Evolutionary conservation across 1,284 basidiomycete species (phyloP).

Genomic region (Moniliella sp.): DNA sequence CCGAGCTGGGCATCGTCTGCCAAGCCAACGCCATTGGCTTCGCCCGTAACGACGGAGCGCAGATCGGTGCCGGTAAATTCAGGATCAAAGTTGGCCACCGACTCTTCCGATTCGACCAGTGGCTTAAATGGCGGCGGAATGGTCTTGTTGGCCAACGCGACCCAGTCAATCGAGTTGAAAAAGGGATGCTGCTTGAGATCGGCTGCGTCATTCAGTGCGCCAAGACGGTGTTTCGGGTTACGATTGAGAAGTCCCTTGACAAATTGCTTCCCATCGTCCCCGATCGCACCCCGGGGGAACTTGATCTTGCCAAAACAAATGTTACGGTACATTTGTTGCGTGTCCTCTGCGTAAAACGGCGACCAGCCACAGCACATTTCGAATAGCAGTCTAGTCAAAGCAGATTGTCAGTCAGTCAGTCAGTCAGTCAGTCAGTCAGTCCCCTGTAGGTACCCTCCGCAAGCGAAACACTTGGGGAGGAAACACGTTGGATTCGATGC

Average conservation of each 20-base stretch:
- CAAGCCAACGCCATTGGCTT: no score
- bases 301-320: constrained; percentile 92
- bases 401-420: no score
- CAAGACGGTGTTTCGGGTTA: constrained; percentile 86
- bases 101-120: constrained; percentile 89
- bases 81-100: constrained; percentile 87
- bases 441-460: no score
- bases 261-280: constrained; percentile 94
- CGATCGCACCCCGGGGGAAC: constrained; percentile 86
- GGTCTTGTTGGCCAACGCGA: constrained; percentile 55
- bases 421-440: no score
- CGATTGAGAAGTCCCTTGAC: constrained; percentile 96
- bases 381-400: constrained; percentile 36
- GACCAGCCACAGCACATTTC: constrained; percentile 98
- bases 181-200: constrained; percentile 92
- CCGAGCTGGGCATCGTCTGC: constrained; percentile 4
- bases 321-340: constrained; percentile 98
- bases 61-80: constrained; percentile 82
- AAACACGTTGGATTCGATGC: constrained; percentile 35
- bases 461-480: neutral
- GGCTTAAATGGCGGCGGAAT: constrained; percentile 92
- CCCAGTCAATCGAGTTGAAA: constrained; percentile 52
- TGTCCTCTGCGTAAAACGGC: constrained; percentile 97
- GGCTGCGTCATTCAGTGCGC: constrained; percentile 69
- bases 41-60: constrained; percentile 23